Conservation (phyloP, 2,329 filamentous ascomycete species). For the Dichotomopilus funicola region DNA sequence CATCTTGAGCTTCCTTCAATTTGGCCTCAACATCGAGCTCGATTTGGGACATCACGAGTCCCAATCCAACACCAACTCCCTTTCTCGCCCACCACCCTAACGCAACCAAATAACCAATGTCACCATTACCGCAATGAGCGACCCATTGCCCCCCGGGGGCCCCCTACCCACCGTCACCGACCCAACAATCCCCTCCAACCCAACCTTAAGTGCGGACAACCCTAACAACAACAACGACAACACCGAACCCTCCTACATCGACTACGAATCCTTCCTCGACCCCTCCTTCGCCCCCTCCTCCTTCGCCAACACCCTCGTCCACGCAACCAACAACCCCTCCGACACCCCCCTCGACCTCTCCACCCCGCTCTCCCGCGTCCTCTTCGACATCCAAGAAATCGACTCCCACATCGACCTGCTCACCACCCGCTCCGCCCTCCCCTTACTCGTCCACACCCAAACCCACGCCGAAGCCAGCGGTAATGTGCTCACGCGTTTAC, state of each 20-base stretch:
- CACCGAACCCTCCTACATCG: constrained; percentile 77
- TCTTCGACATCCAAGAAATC: constrained; percentile 95
- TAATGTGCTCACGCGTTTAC: constrained; percentile 67
- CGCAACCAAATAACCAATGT: background rate
- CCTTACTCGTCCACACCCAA: constrained; percentile 71
- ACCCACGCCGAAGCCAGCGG: constrained; percentile 66
- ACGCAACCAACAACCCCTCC: constrained; percentile 83
- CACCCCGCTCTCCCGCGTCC: constrained; percentile 83
- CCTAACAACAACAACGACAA: constrained; percentile 21
- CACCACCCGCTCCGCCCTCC: constrained; percentile 75
- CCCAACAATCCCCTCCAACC: background rate
- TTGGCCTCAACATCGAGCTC: background rate
- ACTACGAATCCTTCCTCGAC: constrained; percentile 86
- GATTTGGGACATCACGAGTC: background rate
- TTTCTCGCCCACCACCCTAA: background rate
- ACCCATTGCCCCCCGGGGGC: too few species aligned
- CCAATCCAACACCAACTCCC: background rate
- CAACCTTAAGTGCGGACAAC: background rate
- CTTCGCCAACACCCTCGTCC: constrained; percentile 85
- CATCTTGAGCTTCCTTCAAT: background rate
- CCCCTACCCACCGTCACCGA: background rate
- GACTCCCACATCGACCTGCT: constrained; percentile 91
- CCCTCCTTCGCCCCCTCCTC: constrained; percentile 71
- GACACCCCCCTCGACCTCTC: constrained; percentile 89
- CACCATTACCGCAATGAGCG: background rate